Base-by-base conservation (phyloP, 225 moss, liverwort and hornwort genomes). In the Physcomitrellopsis africana region DNA sequence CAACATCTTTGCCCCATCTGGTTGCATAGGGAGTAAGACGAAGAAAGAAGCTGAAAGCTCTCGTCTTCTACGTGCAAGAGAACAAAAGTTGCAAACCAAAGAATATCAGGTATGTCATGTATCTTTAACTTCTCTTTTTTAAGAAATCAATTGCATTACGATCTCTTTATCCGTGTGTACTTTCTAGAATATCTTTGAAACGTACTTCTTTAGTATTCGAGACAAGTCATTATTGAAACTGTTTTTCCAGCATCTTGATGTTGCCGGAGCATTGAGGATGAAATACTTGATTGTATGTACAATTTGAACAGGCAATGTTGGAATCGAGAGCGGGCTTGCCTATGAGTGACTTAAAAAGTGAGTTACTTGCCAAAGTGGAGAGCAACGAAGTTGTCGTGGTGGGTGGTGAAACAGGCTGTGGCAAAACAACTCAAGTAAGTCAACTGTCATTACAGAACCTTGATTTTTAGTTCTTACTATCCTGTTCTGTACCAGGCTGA, bases 341-440 rank as follows among this genome's bases (percentile, higher is more conserved):
- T 59, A 99, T 99, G 93, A 84, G 90, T 68, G 84, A 80, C 64
- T 90, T 92, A 43, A 99, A 86, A 73, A 63, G 81, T 18, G 86
- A 92, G 45, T 81, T 99, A 44, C 88, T 99, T 46, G 83, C 81
- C 57, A 90, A 85, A 83, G 74, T 95, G 62, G 81, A 72, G 73
- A 83, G 91, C 72, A 92, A 79, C 76, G 99, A 99, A 70, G 93
- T 99, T 67, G 85, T 99, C 55, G 95, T 99, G 66, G 86, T 99
- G 23, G 87, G 99, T 74, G 99, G 99, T 49, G 99, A 99, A 84
- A 99, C 99, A 70, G 99, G 99, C 18, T 99, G 95, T 81, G 99
- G 99, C 13, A 99, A 99, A 85, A 99, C 99, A 68, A 99, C 99
- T 46, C 99, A 99, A 90, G 95, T 95, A 63, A 72, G 44, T 69